Conservation (phyloP, 768 basidiomycete genomes). For the Agrocybe chaxingu region DNA sequence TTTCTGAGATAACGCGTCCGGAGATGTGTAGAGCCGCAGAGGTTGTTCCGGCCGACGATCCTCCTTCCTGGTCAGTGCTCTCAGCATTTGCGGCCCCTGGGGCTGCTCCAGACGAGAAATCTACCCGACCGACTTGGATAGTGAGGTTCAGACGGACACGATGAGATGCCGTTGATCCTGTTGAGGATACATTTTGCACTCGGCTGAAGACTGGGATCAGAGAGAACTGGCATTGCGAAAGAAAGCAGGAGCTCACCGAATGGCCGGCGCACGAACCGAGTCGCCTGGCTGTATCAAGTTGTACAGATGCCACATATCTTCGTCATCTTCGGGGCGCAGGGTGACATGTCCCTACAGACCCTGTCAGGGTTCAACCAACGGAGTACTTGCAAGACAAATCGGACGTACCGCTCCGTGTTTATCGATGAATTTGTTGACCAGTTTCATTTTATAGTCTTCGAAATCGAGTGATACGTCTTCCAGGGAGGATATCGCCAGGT, state of each 20-base stretch:
- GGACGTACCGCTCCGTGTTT: slow-evolving; percentile 73
- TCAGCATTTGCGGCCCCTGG: slow-evolving; percentile 45
- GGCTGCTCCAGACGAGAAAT: slow-evolving; percentile 72
- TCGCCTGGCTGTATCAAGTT: slow-evolving; percentile 93
- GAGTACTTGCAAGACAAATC: slow-evolving; percentile 5
- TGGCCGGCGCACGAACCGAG: slow-evolving; percentile 77
- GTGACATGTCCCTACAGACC: slow-evolving; percentile 79
- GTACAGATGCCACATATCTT: slow-evolving; percentile 99
- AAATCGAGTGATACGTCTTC: background rate
- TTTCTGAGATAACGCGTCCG: slow-evolving; percentile 84
- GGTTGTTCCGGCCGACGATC: slow-evolving; percentile 35
- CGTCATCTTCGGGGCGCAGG: slow-evolving; percentile 95
- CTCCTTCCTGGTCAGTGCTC: slow-evolving; percentile 29
- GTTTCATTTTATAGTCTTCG: slow-evolving; percentile 59
- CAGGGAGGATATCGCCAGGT: slow-evolving; percentile 2
- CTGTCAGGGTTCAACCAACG: slow-evolving; percentile 29
- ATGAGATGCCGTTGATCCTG: slow-evolving; percentile 92
- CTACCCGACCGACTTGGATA: slow-evolving; percentile 71
- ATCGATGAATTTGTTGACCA: slow-evolving; percentile 78
- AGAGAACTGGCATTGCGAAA: background rate
- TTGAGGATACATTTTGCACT: slow-evolving; percentile 85
- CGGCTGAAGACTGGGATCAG: slow-evolving; percentile 45
- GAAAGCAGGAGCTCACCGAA: slow-evolving; percentile 50
- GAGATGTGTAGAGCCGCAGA: slow-evolving; percentile 78
- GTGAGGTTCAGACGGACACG: slow-evolving; percentile 85